phyloP scores from a whole-genome alignment of 371 early-diverging fungal genomes.

The Mucor piriformis region DNA sequence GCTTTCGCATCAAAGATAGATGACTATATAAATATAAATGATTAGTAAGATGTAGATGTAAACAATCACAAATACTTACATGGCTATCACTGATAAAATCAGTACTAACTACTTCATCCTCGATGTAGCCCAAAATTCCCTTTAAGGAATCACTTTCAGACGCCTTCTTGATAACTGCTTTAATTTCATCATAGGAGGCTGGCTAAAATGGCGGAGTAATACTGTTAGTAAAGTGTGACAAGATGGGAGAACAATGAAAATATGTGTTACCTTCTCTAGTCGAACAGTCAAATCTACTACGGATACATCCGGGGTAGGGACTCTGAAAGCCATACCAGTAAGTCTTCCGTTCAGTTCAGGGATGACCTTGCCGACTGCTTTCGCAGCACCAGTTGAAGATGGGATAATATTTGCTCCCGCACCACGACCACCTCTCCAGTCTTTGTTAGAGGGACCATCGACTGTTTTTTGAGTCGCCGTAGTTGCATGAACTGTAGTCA shows the following conservation, averaged over 20 bases:
- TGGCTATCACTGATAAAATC: conserved; percentile 94
- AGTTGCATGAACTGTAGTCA: conserved; percentile 99
- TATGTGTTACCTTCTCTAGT: conserved; percentile 67
- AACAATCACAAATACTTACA: conserved; percentile 6
- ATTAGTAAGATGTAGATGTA: neutral
- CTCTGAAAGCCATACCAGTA: conserved; percentile 99
- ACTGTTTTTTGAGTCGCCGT: conserved; percentile 99
- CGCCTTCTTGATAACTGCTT: conserved; percentile 83
- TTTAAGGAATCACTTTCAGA: conserved; percentile 76
- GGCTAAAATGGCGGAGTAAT: conserved; percentile 28
- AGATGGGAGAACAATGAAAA: neutral
- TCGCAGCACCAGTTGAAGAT: conserved; percentile 99
- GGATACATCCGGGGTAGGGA: conserved; percentile 97
- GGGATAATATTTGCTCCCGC: conserved; percentile 99
- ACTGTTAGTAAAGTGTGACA: neutral
- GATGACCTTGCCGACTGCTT: conserved; percentile 98
- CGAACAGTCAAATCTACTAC: conserved; percentile 98
- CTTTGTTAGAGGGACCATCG: conserved; percentile 97
- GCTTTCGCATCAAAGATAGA: conserved; percentile 97
- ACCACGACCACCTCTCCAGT: conserved; percentile 97
- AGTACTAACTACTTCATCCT: conserved; percentile 96
- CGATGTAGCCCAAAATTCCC: conserved; percentile 96
- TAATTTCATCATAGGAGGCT: conserved; percentile 92
- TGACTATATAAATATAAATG: conserved; percentile 37
- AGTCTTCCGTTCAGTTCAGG: conserved; percentile 96